These are phyloP conservation scores for Cytauxzoon felis DNA, from an alignment of 169 alveolate species.

Conservation along the genomic window DNA sequence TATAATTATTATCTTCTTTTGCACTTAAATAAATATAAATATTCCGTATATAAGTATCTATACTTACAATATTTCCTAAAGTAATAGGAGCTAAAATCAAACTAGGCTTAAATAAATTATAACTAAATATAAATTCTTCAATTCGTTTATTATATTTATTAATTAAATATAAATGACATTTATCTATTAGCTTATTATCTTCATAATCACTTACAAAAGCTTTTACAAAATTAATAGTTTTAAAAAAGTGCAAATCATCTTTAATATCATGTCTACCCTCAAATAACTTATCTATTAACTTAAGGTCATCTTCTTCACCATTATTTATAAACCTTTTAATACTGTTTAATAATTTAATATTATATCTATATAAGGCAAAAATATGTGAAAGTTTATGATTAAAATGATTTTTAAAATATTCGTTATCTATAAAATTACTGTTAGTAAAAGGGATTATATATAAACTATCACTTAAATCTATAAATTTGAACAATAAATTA, in stretches of 20 bases:
- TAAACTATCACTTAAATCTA: neutral
- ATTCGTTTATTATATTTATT: neutral
- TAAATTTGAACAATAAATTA: neutral
- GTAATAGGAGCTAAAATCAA: neutral
- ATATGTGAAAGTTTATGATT: too few species aligned
- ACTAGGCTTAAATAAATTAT: neutral
- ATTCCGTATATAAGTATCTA: conserved; percentile 11
- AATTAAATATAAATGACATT: neutral
- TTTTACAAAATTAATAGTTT: neutral
- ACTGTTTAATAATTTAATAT: too few species aligned
- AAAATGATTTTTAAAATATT: conserved; percentile 12
- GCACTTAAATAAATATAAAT: neutral
- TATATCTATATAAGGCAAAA: too few species aligned
- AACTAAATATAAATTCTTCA: neutral
- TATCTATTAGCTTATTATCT: neutral
- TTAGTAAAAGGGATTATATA: neutral
- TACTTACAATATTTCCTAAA: neutral
- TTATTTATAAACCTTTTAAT: conserved; percentile 5
- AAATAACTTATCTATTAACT: neutral
- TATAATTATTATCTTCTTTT: neutral
- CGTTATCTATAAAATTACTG: neutral
- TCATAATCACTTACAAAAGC: too few species aligned
- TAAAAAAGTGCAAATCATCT: neutral
- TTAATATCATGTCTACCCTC: neutral
- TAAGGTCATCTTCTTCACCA: neutral